These are phyloP conservation scores for Fusarium newnesense DNA, from an alignment of 2,329 filamentous ascomycete species.

Conservation along the genomic window DNA sequence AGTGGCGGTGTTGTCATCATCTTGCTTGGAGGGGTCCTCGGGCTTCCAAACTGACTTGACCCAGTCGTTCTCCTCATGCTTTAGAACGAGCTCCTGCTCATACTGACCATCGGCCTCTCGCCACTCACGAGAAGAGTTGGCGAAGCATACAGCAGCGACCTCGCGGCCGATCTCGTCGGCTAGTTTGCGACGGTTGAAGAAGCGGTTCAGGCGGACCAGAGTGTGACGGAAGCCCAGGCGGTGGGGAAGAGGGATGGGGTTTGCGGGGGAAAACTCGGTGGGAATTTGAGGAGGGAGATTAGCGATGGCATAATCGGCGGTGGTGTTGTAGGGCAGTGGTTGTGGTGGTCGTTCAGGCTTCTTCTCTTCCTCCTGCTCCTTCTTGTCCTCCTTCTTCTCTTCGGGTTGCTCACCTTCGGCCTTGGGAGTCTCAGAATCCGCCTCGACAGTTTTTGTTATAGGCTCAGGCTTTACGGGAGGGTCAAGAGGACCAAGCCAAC, in stretches of 20 bases:
- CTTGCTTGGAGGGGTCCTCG: constrained; percentile 57
- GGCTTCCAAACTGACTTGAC: constrained; percentile 78
- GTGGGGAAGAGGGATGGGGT: constrained; percentile 83
- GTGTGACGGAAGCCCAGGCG: constrained; percentile 94
- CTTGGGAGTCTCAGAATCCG: constrained; percentile 38
- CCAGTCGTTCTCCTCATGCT: constrained; percentile 83
- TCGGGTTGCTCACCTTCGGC: constrained; percentile 47
- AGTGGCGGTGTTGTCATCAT: constrained; percentile 51
- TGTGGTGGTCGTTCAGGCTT: constrained; percentile 70
- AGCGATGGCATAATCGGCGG: constrained; percentile 76
- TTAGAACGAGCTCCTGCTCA: constrained; percentile 66
- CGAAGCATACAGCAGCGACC: constrained; percentile 85
- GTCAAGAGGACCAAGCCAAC: constrained; percentile 89
- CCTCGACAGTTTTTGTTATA: constrained; percentile 38
- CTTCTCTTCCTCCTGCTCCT: constrained; percentile 59
- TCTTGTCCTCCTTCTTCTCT: constrained; percentile 45
- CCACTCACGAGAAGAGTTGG: constrained; percentile 64
- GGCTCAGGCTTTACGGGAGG: constrained; percentile 58
- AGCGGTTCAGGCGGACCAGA: constrained; percentile 85
- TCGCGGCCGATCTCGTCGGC: constrained; percentile 89
- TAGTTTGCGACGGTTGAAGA: constrained; percentile 84
- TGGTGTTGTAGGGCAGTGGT: constrained; percentile 78
- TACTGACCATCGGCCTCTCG: constrained; percentile 52
- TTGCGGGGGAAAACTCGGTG: constrained; percentile 75
- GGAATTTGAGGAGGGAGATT: constrained; percentile 74